These are phyloP conservation scores for Diplotaxis tenuifolia DNA, from an alignment of 345 rosid species.

Conservation along the genomic window DNA sequence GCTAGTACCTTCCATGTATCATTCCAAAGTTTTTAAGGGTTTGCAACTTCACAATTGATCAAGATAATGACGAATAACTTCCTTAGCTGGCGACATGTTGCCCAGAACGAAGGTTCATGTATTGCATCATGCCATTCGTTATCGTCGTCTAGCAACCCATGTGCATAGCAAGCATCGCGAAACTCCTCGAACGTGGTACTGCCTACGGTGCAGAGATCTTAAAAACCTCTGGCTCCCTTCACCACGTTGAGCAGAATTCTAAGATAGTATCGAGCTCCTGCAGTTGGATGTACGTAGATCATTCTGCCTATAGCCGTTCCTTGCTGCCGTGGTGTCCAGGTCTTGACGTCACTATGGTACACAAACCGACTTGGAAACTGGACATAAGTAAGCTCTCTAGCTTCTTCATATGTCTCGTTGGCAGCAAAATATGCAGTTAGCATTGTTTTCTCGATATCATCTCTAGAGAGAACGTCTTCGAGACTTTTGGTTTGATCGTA, in stretches of 20 bases:
- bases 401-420: not conserved
- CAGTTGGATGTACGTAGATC: not conserved
- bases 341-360: not conserved
- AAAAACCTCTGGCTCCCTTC: not conserved
- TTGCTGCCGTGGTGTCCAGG: not conserved
- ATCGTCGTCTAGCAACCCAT: not conserved
- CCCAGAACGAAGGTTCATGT: not conserved
- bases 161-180: not conserved
- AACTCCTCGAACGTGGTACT: not conserved
- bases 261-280: not conserved
- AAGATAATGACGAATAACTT: not conserved
- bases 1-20: not conserved
- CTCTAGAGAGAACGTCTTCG: not conserved
- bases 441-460: not conserved
- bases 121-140: not conserved
- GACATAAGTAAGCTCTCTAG: not conserved
- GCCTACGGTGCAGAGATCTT: not conserved
- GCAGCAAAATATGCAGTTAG: not conserved
- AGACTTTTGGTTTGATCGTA: not conserved
- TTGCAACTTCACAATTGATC: not conserved
- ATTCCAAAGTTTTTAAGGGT: not conserved
- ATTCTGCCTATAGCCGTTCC: not conserved
- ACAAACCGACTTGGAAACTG: not conserved
- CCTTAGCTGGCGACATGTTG: not conserved
- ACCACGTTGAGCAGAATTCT: not conserved